Base-by-base conservation (phyloP, 1,284 basidiomycete genomes). In the Ceratobasidium sp. region DNA sequence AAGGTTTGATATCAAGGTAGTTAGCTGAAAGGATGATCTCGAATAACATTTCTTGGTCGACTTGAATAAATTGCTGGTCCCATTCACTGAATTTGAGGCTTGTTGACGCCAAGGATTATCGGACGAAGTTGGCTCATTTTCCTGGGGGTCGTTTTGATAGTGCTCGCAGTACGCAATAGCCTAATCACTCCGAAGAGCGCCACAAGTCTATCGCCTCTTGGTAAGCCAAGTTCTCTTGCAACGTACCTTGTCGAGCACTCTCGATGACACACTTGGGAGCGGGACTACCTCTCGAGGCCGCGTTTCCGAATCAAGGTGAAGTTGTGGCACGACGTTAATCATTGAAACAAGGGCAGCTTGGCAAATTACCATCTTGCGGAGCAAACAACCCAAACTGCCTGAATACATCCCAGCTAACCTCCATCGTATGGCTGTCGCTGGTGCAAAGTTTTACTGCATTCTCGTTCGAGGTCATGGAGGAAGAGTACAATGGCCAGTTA, bases 1-100 rank as follows among this genome's bases (percentile, higher is more conserved):
- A 79, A 54, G 84, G 83, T 79, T 86, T 86, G 79, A 87, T 87
- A 77, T 87, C 85, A 73, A 87, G 81, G 78, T 86, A 87, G 78
- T 86, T 87, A 69, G 85, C 85, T 38, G 85, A 85, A 62, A 86
- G 80, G 75, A 87, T 86, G 77, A 87, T 86, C 78, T 87, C 85
- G 72, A 86, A 87, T 22, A 78, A 75, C 77, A 79, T 77, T 69
- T 78, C 78, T 76, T 84, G 83, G 76, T 84, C 83, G 71, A 83
- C 79, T 74, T 78, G 75, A 72, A 82, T 82, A 73, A 82, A 86
- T 78, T 85, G 84, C 64, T 81, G 78, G 72, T 87, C 85, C 85
- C 85, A 87, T 74, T 86, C 85, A 25, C 80, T 80, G 73, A 87
- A 73, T 86, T 84, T 1, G 20, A 13, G 64, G 82, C 81, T 15